These are phyloP conservation scores for Lepidium aucheri DNA, from an alignment of 345 rosid genomes.

Conservation along the genomic window DNA sequence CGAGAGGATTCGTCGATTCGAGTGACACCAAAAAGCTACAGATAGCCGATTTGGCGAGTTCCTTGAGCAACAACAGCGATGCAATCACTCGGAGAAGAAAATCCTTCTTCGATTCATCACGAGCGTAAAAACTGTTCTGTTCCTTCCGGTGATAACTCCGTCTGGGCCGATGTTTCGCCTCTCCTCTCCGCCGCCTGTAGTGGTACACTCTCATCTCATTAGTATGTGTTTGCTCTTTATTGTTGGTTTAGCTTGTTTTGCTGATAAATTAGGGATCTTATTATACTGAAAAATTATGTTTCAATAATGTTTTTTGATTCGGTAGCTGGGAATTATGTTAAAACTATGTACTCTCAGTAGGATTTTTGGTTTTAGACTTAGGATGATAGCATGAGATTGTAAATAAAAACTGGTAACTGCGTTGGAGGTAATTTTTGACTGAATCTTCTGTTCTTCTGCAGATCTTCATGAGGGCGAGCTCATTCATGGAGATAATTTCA, in stretches of 20 bases:
- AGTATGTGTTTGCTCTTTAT: neutral
- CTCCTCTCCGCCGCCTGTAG: constrained; percentile 60
- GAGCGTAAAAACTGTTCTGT: constrained; percentile 31
- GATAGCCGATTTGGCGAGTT: neutral
- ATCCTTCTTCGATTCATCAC: constrained; percentile 25
- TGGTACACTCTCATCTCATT: constrained; percentile 32
- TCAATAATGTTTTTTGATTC: neutral
- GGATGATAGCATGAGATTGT: neutral
- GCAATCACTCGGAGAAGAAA: constrained; percentile 7
- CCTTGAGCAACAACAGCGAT: constrained; percentile 5
- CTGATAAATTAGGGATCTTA: neutral
- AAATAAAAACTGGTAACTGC: neutral
- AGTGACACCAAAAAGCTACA: neutral
- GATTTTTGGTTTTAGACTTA: neutral
- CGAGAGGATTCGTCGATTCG: neutral
- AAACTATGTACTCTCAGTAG: neutral
- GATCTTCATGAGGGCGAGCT: constrained; percentile 83
- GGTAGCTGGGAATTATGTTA: neutral
- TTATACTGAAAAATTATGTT: neutral
- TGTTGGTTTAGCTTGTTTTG: neutral
- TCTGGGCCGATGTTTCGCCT: constrained; percentile 76
- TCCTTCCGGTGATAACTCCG: constrained; percentile 52
- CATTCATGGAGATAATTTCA: constrained; percentile 79
- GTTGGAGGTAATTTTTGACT: neutral
- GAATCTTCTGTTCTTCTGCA: neutral